phyloP scores from a whole-genome alignment of 1,284 basidiomycete genomes.

The Cryptococcus jaspeensis region DNA sequence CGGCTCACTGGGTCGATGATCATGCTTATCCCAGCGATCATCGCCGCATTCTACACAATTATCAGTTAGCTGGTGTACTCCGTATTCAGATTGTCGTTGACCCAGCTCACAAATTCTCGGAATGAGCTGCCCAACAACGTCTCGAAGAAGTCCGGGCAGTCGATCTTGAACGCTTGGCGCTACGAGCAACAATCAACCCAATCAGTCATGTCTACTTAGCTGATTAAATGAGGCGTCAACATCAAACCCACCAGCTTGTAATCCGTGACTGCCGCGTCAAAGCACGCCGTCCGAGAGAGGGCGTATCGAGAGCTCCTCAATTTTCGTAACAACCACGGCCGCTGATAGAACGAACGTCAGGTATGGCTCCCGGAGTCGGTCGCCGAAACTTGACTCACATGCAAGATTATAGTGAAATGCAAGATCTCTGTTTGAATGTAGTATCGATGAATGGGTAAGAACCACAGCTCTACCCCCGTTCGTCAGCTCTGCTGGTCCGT shows the following conservation, averaged over 20 bases:
- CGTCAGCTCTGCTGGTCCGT: slow-evolving; percentile 4
- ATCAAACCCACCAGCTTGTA: slow-evolving; percentile 35
- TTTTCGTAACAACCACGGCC: slow-evolving; percentile 47
- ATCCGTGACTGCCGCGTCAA: slow-evolving; percentile 44
- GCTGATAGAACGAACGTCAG: slow-evolving; percentile 17
- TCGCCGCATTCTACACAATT: slow-evolving; percentile 39
- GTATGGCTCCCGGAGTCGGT: no score
- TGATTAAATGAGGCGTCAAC: no score
- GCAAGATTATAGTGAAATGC: slow-evolving; percentile 47
- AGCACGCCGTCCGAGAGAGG: slow-evolving; percentile 41
- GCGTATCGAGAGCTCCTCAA: slow-evolving; percentile 35
- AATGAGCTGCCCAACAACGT: slow-evolving; percentile 43
- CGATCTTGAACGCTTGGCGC: slow-evolving; percentile 42
- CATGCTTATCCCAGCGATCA: slow-evolving; percentile 48
- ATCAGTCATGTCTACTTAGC: background rate
- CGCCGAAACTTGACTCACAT: slow-evolving; percentile 40
- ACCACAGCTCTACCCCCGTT: slow-evolving; percentile 29
- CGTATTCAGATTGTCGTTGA: background rate
- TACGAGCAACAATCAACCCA: slow-evolving; percentile 2
- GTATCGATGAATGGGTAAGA: slow-evolving; percentile 45
- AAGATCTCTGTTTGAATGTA: slow-evolving; percentile 50
- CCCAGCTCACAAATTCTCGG: slow-evolving; percentile 43
- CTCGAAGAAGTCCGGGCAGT: slow-evolving; percentile 46
- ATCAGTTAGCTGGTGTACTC: background rate
- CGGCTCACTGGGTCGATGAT: slow-evolving; percentile 41